Base-by-base conservation (phyloP, 768 basidiomycete genomes). In the Pluteus cervinus region DNA sequence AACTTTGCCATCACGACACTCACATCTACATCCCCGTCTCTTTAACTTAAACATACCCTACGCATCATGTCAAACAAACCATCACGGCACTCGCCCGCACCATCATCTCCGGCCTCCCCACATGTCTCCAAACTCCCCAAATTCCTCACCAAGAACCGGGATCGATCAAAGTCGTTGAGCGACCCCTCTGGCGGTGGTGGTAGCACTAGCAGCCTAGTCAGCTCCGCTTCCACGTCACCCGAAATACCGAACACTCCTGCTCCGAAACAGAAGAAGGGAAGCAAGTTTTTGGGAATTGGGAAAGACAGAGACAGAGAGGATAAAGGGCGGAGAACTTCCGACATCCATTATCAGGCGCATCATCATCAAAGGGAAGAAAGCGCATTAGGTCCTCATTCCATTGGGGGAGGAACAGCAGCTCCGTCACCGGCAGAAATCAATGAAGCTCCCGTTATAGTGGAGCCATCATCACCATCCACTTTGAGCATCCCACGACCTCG, bases 381-480 rank as follows among this genome's bases (percentile, higher is more conserved):
- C 9, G 26, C 26, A 9, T 14, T 28, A 9, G 26, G 9, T 28
- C 9, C 26, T 28, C 9, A 9, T 28, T 28, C 45, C n/a, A 28
- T 36, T 25, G 44, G 39, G 32, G 37, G 41, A 35, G 42, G 24
- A 20, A 37, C 39, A 23, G 32, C 43, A 53, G 26, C 26, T 9
- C 9, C 26, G 26, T 28, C 26, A 14, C 9, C 23, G 20, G 41
- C 28, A 15, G 54, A 49, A 14, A 45, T 54, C 21, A 71, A 73
- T 39, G 77, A 82, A 35, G 62, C 76, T 2, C 81, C 80, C 10
- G 73, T 81, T 32, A 81, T 85, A 46, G 63, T 85, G 39, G 82
- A 85, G 52, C 76, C 77, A 53, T 67, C 26, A 56, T 61, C 38
- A 67, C 26, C 26, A 28, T 9, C 26, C 26, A 9, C 26, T 28